These are phyloP conservation scores for Calonectria multiphialidica DNA, from an alignment of 2,329 filamentous ascomycete species.

Conservation along the genomic window DNA sequence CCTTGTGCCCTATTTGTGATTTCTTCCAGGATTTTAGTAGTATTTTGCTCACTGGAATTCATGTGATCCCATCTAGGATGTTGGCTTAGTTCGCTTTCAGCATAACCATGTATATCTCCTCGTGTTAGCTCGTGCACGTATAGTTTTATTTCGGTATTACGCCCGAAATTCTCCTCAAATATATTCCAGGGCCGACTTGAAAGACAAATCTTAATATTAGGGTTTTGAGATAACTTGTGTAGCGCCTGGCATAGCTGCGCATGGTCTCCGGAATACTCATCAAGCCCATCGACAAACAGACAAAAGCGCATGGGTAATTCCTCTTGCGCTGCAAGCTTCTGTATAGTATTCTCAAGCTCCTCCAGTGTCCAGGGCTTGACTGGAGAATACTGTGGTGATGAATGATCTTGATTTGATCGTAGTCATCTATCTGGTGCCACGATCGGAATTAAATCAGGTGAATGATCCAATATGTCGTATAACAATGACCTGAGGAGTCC, in stretches of 20 bases:
- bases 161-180: constrained; percentile 18
- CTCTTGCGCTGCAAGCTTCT: background rate
- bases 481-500: constrained; percentile 25
- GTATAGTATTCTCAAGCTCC: constrained; percentile 5
- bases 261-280: constrained; percentile 32
- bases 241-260: constrained; percentile 17
- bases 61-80: constrained; percentile 11
- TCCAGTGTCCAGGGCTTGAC: constrained; percentile 7
- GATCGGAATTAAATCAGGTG: constrained; percentile 1
- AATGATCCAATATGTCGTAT: constrained; percentile 24
- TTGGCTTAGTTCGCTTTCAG: background rate
- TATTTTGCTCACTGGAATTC: background rate
- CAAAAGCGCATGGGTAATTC: constrained; percentile 12
- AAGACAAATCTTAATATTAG: constrained; percentile 29
- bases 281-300: constrained; percentile 35
- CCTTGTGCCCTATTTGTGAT: constrained; percentile 27
- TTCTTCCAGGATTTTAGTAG: background rate
- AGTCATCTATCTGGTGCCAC: constrained; percentile 4
- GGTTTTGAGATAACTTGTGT: background rate
- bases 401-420: background rate
- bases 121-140: constrained; percentile 29
- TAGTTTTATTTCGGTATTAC: constrained; percentile 6
- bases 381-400: background rate
- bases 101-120: constrained; percentile 26
- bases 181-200: constrained; percentile 28